Evolutionary conservation across 192 early-diverging fungal genomes (phyloP), one percentile per base, ranked within the genome.

Genomic region (Rhizoclosmatium sp.): DNA sequence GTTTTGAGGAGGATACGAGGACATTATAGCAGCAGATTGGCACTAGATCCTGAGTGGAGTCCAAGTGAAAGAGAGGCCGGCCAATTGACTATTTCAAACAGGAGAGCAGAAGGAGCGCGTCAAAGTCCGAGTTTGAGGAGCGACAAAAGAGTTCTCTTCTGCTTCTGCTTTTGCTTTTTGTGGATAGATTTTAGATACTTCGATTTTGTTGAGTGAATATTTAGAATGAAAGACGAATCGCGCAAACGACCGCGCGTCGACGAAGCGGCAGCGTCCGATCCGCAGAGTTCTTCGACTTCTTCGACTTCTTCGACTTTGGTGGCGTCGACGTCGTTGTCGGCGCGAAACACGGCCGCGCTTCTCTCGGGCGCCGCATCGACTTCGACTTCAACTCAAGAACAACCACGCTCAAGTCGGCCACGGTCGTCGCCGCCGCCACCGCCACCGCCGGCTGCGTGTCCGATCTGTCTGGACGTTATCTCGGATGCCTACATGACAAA

Each of bases 391-490:
- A 31, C 5, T 19, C 54, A n/a, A 58, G n/a, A 16, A n/a, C 54
- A 58, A 10, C n/a, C 54, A 16, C 54, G 54, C 54, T 58, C 12
- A 10, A 58, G 12, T 58, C 12, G 54, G 10, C 10, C n/a, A 16
- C 12, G 54, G 12, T 65, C 60, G 19, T 31, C 19, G 7, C 7
- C 31, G 31, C 31, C 31, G 31, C 31, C 31, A 31, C 31, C 31
- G 31, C 31, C 51, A 54, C 51, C 9, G 9, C 51, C 51, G 16
- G 5, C 51, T 54, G 16, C 51, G 5, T 81, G 95, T 75, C 92
- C 93, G 39, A 94, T 96, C 42, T 96, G 95, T 69, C 80, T 92
- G 40, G 85, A 90, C 47, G 82, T 87, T 16, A 92, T 96, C 72
- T 82, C 82, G 45, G 91, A 94, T 62, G 93, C 93, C 0, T 94